phyloP scores from a whole-genome alignment of 768 basidiomycete genomes.

The Xerocomellus chrysenteron region DNA sequence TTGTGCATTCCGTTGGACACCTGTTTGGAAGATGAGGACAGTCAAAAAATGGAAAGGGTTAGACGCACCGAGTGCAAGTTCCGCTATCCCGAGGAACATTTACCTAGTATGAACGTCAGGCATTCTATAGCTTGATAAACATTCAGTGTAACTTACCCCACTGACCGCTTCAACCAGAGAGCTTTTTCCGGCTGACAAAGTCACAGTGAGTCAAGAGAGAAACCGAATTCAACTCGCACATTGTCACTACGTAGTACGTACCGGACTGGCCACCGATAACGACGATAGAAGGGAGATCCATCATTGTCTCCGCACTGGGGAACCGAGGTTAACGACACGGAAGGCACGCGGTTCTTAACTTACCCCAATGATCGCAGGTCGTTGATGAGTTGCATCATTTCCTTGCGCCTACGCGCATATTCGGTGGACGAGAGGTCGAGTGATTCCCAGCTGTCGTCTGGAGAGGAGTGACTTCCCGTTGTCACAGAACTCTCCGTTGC shows the following conservation, averaged over 20 bases:
- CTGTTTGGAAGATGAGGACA: conserved; percentile 25
- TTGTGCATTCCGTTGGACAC: conserved; percentile 54
- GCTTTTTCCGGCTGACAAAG: conserved; percentile 52
- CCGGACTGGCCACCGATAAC: conserved; percentile 60
- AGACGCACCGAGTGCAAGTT: conserved; percentile 53
- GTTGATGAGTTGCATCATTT: conserved; percentile 39
- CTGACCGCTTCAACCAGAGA: conserved; percentile 58
- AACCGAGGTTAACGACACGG: not conserved
- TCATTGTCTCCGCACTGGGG: conserved; percentile 35
- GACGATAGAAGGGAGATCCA: conserved; percentile 51
- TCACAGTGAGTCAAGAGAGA: not conserved
- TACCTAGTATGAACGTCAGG: conserved; percentile 38
- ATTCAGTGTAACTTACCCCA: conserved; percentile 38
- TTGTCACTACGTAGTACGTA: conserved; percentile 26
- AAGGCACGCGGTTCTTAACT: not conserved
- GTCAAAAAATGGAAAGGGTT: not conserved
- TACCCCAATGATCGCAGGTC: conserved; percentile 44
- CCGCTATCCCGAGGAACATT: conserved; percentile 61
- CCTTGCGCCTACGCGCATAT: conserved; percentile 41
- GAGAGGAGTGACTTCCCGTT: conserved; percentile 3
- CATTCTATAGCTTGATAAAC: not conserved
- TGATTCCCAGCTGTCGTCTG: conserved; percentile 14
- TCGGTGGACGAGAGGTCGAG: conserved; percentile 31
- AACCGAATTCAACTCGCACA: not conserved
- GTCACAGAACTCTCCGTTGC: not conserved